Conservation (phyloP, 1,284 basidiomycete species). For the Bjerkandera adusta region DNA sequence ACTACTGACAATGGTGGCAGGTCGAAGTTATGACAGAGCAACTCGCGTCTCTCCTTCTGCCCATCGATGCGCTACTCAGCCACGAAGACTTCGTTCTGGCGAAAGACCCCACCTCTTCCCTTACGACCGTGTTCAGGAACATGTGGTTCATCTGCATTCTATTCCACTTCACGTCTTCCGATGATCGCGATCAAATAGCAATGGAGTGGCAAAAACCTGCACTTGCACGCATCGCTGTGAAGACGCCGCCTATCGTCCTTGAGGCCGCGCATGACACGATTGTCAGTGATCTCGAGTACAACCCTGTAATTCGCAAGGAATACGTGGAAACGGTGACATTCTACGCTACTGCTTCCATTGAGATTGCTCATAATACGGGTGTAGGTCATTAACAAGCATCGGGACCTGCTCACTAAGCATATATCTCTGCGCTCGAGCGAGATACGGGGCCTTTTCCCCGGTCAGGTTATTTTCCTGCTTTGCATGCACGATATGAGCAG, state of each 20-base stretch:
- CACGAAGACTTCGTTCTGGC: slow-evolving; percentile 75
- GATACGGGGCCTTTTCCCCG: slow-evolving; percentile 74
- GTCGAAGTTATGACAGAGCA: slow-evolving; percentile 85
- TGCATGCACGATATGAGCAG: slow-evolving; percentile 90
- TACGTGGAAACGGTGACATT: slow-evolving; percentile 72
- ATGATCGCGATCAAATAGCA: slow-evolving; percentile 50
- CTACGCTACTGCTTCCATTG: neutral
- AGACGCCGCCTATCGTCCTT: slow-evolving; percentile 85
- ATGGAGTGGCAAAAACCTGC: slow-evolving; percentile 79
- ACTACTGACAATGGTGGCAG: slow-evolving; percentile 32
- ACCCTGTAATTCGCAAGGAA: slow-evolving; percentile 88
- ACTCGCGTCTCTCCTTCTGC: slow-evolving; percentile 82
- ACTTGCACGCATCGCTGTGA: slow-evolving; percentile 79
- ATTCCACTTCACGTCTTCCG: slow-evolving; percentile 65
- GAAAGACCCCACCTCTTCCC: slow-evolving; percentile 51
- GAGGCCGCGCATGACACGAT: slow-evolving; percentile 86
- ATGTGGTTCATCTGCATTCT: slow-evolving; percentile 93
- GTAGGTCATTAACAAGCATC: slow-evolving; percentile 70
- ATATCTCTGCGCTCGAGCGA: slow-evolving; percentile 74
- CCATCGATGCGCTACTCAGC: slow-evolving; percentile 86
- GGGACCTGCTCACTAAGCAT: slow-evolving; percentile 59
- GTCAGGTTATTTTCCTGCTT: slow-evolving; percentile 86
- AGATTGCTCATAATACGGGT: neutral
- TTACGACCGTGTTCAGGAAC: slow-evolving; percentile 87
- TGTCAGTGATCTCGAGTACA: slow-evolving; percentile 91